phyloP scores from a whole-genome alignment of 2,329 filamentous ascomycete genomes.

The Tolypocladium paradoxum region DNA sequence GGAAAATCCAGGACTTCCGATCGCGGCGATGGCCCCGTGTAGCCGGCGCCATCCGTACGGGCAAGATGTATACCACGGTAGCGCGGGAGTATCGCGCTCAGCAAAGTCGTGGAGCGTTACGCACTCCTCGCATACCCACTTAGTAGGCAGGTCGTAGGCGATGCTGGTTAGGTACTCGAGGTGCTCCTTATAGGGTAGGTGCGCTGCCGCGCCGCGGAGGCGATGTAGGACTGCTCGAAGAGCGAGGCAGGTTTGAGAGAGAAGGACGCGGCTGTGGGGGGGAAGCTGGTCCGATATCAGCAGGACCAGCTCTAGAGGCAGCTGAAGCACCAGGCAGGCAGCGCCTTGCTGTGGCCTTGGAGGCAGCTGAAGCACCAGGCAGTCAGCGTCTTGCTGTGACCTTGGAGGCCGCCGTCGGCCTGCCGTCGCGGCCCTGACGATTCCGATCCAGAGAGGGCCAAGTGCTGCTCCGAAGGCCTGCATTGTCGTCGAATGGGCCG shows the following conservation, averaged over 20 bases:
- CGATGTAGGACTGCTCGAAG: not conserved
- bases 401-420: too few species aligned
- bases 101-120: not conserved
- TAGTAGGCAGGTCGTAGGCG: not conserved
- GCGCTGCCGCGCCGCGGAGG: not conserved
- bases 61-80: not conserved
- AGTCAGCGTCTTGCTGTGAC: too few species aligned
- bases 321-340: not conserved
- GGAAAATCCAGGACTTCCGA: not conserved
- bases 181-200: not conserved
- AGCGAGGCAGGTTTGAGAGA: not conserved
- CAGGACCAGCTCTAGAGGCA: not conserved
- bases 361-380: too few species aligned
- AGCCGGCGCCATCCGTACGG: not conserved
- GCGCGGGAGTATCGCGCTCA: not conserved
- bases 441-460: too few species aligned
- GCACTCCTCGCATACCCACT: slow-evolving; percentile 1
- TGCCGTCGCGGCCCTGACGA: too few species aligned
- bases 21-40: rapidly evolving
- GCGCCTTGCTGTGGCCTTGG: not conserved
- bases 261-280: not conserved
- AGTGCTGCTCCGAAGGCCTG: too few species aligned
- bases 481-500: too few species aligned
- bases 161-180: not conserved
- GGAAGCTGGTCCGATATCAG: not conserved